Conservation (phyloP, 2,329 filamentous ascomycete genomes). For the Rachicladosporium sp. region DNA sequence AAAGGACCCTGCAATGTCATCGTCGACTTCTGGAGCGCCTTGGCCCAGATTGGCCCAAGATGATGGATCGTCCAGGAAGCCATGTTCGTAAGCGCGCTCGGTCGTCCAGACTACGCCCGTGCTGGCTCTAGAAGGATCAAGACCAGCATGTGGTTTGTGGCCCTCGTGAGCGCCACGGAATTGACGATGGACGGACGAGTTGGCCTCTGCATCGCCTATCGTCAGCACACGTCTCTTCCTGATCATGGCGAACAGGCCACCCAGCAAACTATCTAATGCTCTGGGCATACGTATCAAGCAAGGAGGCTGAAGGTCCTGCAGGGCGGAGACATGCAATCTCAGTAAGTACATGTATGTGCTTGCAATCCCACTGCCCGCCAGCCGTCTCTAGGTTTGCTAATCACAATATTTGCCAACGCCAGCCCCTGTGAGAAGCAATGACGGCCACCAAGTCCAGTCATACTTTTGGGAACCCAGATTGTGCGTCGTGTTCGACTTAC, state of each 20-base stretch:
- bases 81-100: constrained; percentile 77
- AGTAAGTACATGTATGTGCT: no score
- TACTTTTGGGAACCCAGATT: no score
- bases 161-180: constrained; percentile 86
- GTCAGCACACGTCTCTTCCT: constrained; percentile 5
- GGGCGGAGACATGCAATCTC: no score
- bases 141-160: constrained; percentile 78
- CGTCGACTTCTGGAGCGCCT: constrained; percentile 82
- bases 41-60: constrained; percentile 90
- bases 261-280: no score
- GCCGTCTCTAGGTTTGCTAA: no score
- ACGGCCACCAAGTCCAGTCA: no score
- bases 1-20: constrained; percentile 79
- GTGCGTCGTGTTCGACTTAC: constrained; percentile 19
- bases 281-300: no score
- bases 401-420: no score
- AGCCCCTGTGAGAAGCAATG: no score
- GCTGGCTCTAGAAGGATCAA: constrained; percentile 75
- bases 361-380: no score
- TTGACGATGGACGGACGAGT: constrained; percentile 74
- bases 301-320: no score
- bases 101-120: constrained; percentile 93
- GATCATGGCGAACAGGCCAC: no score
- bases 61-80: constrained; percentile 67
- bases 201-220: constrained; percentile 47